Evolutionary conservation across 2,329 filamentous ascomycete species (phyloP).

Genomic region (Fusarium coicis): DNA sequence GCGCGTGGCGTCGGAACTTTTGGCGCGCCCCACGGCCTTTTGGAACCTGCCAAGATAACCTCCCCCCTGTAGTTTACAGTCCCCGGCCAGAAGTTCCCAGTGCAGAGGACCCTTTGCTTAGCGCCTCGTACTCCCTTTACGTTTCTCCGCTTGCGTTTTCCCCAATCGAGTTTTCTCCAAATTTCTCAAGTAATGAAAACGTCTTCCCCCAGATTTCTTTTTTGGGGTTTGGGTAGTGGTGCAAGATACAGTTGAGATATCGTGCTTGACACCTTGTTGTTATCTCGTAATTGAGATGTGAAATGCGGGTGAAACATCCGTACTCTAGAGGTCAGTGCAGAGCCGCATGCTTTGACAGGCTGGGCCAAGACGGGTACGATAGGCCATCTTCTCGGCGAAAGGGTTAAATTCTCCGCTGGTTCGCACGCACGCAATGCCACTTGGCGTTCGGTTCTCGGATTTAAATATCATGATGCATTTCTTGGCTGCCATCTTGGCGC

Average conservation of each 20-base stretch:
- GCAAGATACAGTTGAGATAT: conserved; percentile 20
- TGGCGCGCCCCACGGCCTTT: conserved; percentile 34
- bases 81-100: conserved; percentile 19
- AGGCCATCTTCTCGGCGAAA: conserved; percentile 7
- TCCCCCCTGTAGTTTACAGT: conserved; percentile 7
- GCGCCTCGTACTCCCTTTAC: conserved; percentile 2
- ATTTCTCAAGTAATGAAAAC: conserved; percentile 26
- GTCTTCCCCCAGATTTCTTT: conserved; percentile 22
- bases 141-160: background rate
- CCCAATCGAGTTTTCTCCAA: conserved; percentile 1
- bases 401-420: background rate
- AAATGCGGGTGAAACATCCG: background rate
- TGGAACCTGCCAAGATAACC: conserved; percentile 16
- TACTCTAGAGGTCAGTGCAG: background rate
- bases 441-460: conserved; percentile 3
- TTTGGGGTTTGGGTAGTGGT: conserved; percentile 1
- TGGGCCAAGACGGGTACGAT: background rate
- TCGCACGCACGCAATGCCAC: conserved; percentile 24
- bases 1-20: conserved; percentile 33
- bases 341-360: conserved; percentile 13
- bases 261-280: conserved; percentile 16
- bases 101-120: conserved; percentile 36
- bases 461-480: background rate
- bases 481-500: background rate
- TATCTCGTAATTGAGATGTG: conserved; percentile 5